Conservation (phyloP, 2,329 filamentous ascomycete species). For the Mycocentrospora acerina region DNA sequence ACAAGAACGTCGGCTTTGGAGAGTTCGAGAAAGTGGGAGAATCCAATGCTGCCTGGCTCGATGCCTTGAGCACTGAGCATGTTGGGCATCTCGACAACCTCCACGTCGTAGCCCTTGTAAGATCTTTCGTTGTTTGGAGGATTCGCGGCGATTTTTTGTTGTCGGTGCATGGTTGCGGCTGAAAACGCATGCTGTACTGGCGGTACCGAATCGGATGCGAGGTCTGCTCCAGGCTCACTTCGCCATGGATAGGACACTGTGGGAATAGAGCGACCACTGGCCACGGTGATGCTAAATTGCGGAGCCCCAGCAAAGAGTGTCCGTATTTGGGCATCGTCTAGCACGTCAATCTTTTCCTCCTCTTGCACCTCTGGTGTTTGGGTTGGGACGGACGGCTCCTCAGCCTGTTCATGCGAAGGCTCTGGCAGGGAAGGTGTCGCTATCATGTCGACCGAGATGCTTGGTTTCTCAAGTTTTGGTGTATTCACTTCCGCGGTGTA, state of each 20-base stretch:
- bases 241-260: constrained; percentile 70
- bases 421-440: no score
- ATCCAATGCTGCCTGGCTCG: constrained; percentile 71
- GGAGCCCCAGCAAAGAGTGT: constrained; percentile 75
- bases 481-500: constrained; percentile 16
- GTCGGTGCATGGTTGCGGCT: constrained; percentile 32
- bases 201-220: constrained; percentile 57
- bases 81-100: constrained; percentile 60
- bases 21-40: constrained; percentile 67
- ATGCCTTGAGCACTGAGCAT: constrained; percentile 73
- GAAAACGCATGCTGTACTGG: constrained; percentile 41
- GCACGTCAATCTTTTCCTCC: constrained; percentile 15
- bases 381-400: constrained; percentile 13
- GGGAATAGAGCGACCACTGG: constrained; percentile 63
- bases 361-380: constrained; percentile 13
- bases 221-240: constrained; percentile 58
- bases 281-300: constrained; percentile 66
- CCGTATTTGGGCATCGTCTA: constrained; percentile 59
- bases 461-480: constrained; percentile 8
- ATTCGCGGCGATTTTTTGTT: constrained; percentile 14
- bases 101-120: constrained; percentile 34
- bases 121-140: constrained; percentile 14
- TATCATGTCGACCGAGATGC: constrained; percentile 13
- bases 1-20: constrained; percentile 62
- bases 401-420: constrained; percentile 6